phyloP scores from a whole-genome alignment of 2,329 filamentous ascomycete species.

The Cladophialophora psammophila region DNA sequence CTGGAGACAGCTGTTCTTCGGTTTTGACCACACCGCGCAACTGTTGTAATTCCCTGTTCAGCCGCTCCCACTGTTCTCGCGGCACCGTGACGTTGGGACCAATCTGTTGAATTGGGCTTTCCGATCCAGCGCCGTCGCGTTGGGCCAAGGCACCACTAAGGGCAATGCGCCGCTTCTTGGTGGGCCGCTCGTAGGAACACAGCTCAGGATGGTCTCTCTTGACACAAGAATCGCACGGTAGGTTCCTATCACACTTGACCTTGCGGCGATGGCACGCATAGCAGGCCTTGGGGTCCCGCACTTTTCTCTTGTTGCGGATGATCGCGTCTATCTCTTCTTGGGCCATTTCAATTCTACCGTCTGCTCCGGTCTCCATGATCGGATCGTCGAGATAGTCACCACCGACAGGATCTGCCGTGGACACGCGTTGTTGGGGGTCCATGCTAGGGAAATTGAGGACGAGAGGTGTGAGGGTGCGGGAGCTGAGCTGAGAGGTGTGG shows the following conservation, averaged over 20 bases:
- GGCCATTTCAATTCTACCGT: constrained; percentile 47
- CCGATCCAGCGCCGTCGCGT: constrained; percentile 25
- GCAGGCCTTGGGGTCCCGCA: constrained; percentile 53
- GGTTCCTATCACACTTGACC: constrained; percentile 58
- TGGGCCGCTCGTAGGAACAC: constrained; percentile 58
- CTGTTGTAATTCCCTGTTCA: constrained; percentile 37
- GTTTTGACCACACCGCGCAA: constrained; percentile 25
- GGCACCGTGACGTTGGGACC: constrained; percentile 40
- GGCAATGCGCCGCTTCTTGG: constrained; percentile 52
- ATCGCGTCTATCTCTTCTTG: constrained; percentile 57
- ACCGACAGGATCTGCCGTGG: constrained; percentile 11
- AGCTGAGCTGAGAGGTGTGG: constrained; percentile 7
- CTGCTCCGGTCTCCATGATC: constrained; percentile 22
- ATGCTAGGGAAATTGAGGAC: constrained; percentile 12
- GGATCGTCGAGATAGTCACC: constrained; percentile 35
- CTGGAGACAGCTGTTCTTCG: constrained; percentile 21
- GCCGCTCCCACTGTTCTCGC: constrained; percentile 41
- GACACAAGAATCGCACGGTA: constrained; percentile 58
- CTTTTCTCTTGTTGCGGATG: constrained; percentile 57
- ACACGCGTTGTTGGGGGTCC: constrained; percentile 27
- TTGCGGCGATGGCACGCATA: constrained; percentile 41
- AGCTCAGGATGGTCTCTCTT: constrained; percentile 59
- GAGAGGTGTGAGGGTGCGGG: neutral
- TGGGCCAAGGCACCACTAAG: constrained; percentile 31
- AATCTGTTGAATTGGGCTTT: constrained; percentile 30